Evolutionary conservation across 768 basidiomycete species (phyloP).

Genomic region (Lactarius sanguifluus): DNA sequence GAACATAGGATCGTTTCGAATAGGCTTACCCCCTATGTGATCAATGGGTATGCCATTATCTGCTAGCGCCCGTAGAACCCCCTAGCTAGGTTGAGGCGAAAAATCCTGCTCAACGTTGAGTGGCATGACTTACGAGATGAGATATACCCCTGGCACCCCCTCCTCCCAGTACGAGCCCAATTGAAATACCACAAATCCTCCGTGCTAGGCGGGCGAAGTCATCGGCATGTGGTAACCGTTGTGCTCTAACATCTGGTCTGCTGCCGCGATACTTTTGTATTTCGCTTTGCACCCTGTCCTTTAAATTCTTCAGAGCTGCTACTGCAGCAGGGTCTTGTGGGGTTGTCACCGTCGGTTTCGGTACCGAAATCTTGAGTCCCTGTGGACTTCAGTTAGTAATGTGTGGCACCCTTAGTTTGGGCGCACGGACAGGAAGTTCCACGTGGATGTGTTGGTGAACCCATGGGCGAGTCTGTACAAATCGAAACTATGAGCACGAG

Average conservation of each 20-base stretch:
- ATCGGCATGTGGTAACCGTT: slow-evolving; percentile 77
- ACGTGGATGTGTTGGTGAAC: slow-evolving; percentile 95
- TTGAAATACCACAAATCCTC: slow-evolving; percentile 86
- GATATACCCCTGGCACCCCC: slow-evolving; percentile 94
- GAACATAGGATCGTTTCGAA: not conserved
- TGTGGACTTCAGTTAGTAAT: slow-evolving; percentile 35
- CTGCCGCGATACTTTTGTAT: slow-evolving; percentile 84
- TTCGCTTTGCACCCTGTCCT: slow-evolving; percentile 85
- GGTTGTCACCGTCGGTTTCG: slow-evolving; percentile 51
- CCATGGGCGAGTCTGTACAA: slow-evolving; percentile 84
- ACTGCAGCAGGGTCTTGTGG: slow-evolving; percentile 87
- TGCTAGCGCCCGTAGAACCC: slow-evolving; percentile 88
- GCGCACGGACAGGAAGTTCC: slow-evolving; percentile 68
- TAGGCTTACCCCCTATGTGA: slow-evolving; percentile 70
- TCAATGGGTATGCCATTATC: slow-evolving; percentile 94
- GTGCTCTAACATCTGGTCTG: slow-evolving; percentile 59
- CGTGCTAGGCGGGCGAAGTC: slow-evolving; percentile 93
- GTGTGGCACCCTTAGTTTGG: not conserved
- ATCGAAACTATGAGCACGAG: slow-evolving; percentile 7
- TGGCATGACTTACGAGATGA: slow-evolving; percentile 51
- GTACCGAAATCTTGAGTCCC: slow-evolving; percentile 68
- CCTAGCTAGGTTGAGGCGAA: slow-evolving; percentile 46
- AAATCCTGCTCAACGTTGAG: slow-evolving; percentile 38
- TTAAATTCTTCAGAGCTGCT: slow-evolving; percentile 85
- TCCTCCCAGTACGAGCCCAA: slow-evolving; percentile 93